Evolutionary conservation across 306 rosid species (phyloP).

Genomic region (Alnus rubra): DNA sequence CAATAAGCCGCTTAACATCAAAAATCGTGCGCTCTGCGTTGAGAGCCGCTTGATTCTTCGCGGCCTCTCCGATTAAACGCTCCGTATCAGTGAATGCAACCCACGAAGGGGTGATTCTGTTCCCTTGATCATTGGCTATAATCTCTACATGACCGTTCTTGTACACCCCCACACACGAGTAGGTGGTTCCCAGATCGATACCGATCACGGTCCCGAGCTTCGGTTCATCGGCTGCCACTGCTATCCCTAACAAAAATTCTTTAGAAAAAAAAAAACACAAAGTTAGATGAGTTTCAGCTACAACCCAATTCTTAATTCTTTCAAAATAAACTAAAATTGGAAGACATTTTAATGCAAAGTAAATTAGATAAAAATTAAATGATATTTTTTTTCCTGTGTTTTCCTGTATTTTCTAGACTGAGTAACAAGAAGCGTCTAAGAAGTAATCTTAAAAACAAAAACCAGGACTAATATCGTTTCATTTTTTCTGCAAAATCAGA

Average conservation of each 20-base stretch:
- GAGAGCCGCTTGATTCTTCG: constrained; percentile 58
- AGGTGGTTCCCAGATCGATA: constrained; percentile 59
- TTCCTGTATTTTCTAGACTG: background rate
- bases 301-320: background rate
- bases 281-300: background rate
- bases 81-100: constrained; percentile 55
- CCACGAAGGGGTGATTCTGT: constrained; percentile 60
- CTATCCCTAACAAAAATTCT: constrained; percentile 33
- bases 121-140: constrained; percentile 64
- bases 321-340: background rate
- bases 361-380: no score
- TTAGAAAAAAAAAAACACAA: background rate
- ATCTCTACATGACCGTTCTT: constrained; percentile 52
- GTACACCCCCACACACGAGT: constrained; percentile 58
- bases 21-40: constrained; percentile 52
- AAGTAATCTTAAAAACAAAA: background rate
- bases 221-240: constrained; percentile 19
- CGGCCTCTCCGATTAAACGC: constrained; percentile 63
- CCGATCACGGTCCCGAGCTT: constrained; percentile 50
- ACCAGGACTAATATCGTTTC: background rate
- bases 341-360: background rate
- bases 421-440: no score
- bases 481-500: background rate
- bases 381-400: no score
- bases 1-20: constrained; percentile 58